Evolutionary conservation across 176 grass and related monocot genomes (phyloP).

Genomic region (Zizania latifolia): DNA sequence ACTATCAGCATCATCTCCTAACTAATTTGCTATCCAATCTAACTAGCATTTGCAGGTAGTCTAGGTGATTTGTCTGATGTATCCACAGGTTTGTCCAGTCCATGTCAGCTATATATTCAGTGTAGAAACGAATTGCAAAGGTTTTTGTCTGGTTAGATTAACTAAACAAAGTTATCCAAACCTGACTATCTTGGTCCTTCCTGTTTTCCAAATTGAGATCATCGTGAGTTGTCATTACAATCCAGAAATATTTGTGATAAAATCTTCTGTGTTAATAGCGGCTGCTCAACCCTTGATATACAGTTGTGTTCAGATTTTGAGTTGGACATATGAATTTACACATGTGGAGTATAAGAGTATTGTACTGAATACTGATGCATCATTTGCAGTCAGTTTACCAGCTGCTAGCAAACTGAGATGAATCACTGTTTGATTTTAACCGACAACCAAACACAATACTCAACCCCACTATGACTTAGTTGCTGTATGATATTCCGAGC

Average conservation of each 20-base stretch:
- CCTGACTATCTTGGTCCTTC: constrained; percentile 17
- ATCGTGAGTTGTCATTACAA: constrained; percentile 25
- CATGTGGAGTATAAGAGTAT: not conserved
- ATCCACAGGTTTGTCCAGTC: constrained; percentile 34
- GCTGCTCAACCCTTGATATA: constrained; percentile 16
- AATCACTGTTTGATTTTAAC: not conserved
- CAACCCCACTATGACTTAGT: not conserved
- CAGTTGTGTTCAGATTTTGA: constrained; percentile 19
- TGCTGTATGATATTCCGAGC: not conserved
- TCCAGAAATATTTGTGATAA: constrained; percentile 14
- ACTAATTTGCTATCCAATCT: constrained; percentile 31
- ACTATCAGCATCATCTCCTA: constrained; percentile 46
- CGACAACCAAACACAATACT: constrained; percentile 13
- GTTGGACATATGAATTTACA: constrained; percentile 1
- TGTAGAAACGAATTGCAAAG: not conserved
- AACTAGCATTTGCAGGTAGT: constrained; percentile 34
- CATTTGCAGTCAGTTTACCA: not conserved
- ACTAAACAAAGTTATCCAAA: constrained; percentile 33
- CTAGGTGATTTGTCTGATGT: constrained; percentile 5
- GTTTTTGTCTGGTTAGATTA: constrained; percentile 13
- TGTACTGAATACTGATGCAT: not conserved
- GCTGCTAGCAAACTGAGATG: not conserved
- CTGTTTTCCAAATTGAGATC: constrained; percentile 23
- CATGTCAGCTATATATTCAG: not conserved
- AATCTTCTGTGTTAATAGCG: not conserved